Conservation (phyloP, 352 stramenopile species). For the Globisporangium paddicum region DNA sequence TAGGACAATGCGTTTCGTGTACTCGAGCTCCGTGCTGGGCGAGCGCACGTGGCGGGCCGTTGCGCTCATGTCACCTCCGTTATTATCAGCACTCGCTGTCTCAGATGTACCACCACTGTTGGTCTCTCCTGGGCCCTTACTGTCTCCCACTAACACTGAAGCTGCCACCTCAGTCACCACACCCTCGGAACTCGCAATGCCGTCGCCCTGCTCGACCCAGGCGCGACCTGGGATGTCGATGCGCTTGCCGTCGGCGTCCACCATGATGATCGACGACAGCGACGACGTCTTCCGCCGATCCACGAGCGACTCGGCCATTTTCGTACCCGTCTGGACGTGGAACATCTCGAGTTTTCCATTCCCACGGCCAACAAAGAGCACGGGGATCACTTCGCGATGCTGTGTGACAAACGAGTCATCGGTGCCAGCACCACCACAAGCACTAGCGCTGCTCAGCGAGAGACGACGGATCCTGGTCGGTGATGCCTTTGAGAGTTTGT, state of each 20-base stretch:
- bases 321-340: slow-evolving; percentile 57
- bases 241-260: slow-evolving; percentile 38
- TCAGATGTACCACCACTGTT: not conserved
- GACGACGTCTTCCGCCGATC: slow-evolving; percentile 32
- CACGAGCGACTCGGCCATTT: slow-evolving; percentile 59
- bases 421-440: not conserved
- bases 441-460: not conserved
- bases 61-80: not conserved
- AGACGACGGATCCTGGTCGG: slow-evolving; percentile 4
- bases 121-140: not conserved
- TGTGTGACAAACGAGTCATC: slow-evolving; percentile 22
- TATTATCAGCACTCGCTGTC: not conserved
- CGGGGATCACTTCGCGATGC: slow-evolving; percentile 47
- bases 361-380: slow-evolving; percentile 66
- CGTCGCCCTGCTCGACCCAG: slow-evolving; percentile 23
- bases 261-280: slow-evolving; percentile 62
- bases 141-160: not conserved
- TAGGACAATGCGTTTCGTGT: slow-evolving; percentile 26
- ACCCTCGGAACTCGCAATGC: slow-evolving; percentile 2
- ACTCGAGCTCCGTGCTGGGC: slow-evolving; percentile 19
- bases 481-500: not conserved
- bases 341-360: slow-evolving; percentile 73
- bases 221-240: slow-evolving; percentile 36
- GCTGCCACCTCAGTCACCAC: not conserved
- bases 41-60: slow-evolving; percentile 2